Percentiles rank a stretch among this genome's conserved stretches.
phyloP scores from a whole-genome alignment of 371 early-diverging fungal species.

The Mortierella sp. region DNA sequence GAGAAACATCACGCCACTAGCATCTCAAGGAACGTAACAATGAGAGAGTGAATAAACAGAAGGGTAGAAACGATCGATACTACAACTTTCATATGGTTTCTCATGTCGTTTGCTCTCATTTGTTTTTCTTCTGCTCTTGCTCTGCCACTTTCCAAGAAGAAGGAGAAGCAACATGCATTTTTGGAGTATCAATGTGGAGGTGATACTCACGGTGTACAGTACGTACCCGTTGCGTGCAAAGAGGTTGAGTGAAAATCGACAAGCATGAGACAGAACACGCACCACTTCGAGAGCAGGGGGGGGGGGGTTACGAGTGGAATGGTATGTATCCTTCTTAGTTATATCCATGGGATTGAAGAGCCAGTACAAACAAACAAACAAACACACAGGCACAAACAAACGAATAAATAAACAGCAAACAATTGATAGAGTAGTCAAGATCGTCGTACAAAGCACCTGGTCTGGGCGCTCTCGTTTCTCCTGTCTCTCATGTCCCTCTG shows the following conservation, averaged over 20 bases:
- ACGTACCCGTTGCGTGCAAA: too few species aligned
- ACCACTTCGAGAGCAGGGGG: not conserved
- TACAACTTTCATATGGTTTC: not conserved
- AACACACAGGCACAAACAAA: not conserved
- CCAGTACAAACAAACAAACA: not conserved
- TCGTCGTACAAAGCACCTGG: conserved; percentile 25
- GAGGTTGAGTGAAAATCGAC: not conserved
- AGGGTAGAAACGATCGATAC: not conserved
- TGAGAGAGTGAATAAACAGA: not conserved
- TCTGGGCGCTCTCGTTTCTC: conserved; percentile 17
- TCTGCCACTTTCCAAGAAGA: not conserved
- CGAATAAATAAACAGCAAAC: not conserved
- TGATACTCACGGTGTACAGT: too few species aligned
- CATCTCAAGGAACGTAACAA: too few species aligned
- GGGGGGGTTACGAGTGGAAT: not conserved
- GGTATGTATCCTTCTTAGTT: not conserved
- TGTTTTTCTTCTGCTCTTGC: not conserved
- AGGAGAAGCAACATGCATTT: not conserved
- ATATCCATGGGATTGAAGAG: not conserved
- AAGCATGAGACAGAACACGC: conserved; percentile 7
- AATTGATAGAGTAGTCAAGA: not conserved
- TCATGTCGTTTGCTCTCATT: not conserved
- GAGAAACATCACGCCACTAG: conserved; percentile 6
- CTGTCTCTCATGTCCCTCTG: not conserved
- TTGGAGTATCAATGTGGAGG: not conserved